Evolutionary conservation across 2,329 filamentous ascomycete genomes (phyloP).

Genomic region (Colletotrichum liriopes): DNA sequence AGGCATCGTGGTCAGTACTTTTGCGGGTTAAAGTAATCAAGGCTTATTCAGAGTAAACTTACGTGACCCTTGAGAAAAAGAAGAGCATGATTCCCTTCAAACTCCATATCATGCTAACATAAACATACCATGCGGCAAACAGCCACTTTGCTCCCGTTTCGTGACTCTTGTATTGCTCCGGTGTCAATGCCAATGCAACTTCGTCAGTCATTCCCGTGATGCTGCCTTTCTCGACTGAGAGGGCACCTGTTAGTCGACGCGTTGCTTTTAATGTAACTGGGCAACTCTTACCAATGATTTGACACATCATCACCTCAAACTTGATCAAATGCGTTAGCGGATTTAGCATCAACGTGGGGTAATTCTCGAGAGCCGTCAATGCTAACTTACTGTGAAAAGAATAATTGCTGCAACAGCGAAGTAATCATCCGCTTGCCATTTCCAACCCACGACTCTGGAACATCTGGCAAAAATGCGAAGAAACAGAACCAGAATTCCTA

Average conservation of each 20-base stretch:
- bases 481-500: slow-evolving; percentile 31
- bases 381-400: slow-evolving; percentile 31
- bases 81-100: slow-evolving; percentile 40
- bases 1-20: neutral
- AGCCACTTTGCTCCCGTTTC: slow-evolving; percentile 38
- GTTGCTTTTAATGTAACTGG: neutral
- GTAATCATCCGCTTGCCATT: slow-evolving; percentile 38
- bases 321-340: slow-evolving; percentile 12
- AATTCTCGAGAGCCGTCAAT: neutral
- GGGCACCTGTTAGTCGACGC: neutral
- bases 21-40: too few species aligned
- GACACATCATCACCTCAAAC: slow-evolving; percentile 40
- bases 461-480: slow-evolving; percentile 30
- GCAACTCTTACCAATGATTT: slow-evolving; percentile 24
- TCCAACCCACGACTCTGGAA: slow-evolving; percentile 24
- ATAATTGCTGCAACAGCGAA: slow-evolving; percentile 29
- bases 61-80: slow-evolving; percentile 37
- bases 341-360: neutral
- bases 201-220: slow-evolving; percentile 38
- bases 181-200: slow-evolving; percentile 24
- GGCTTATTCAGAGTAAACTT: neutral
- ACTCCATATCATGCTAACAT: slow-evolving; percentile 40
- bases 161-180: slow-evolving; percentile 34
- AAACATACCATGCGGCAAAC: slow-evolving; percentile 39
- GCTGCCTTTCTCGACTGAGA: slow-evolving; percentile 33